phyloP scores from a whole-genome alignment of 495 filamentous ascomycete genomes.

The Cryomyces minteri region DNA sequence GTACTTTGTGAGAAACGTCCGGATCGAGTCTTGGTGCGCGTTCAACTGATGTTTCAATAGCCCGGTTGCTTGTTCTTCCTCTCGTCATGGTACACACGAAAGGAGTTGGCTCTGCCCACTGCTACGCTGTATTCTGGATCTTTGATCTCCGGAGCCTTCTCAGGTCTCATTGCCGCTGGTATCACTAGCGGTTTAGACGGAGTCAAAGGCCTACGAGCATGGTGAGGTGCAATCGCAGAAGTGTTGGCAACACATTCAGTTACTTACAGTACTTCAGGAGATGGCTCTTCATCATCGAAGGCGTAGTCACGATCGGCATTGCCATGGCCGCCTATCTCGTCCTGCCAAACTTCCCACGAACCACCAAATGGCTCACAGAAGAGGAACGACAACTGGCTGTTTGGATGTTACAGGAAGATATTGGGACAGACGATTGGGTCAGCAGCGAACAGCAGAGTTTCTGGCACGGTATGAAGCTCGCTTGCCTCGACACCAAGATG shows the following conservation, averaged over 20 bases:
- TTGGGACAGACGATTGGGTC: conserved; percentile 37
- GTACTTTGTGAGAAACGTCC: conserved; percentile 24
- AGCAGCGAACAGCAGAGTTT: conserved; percentile 44
- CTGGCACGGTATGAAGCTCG: conserved; percentile 49
- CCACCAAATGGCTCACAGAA: conserved; percentile 52
- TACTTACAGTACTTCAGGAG: conserved; percentile 10
- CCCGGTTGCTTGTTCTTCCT: conserved; percentile 33
- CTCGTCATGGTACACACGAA: conserved; percentile 40
- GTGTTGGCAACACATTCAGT: conserved; percentile 14
- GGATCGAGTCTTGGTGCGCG: conserved; percentile 27
- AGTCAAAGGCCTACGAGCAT: conserved; percentile 27
- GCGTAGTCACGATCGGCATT: conserved; percentile 34
- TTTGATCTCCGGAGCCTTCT: conserved; percentile 21
- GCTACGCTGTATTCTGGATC: conserved; percentile 27
- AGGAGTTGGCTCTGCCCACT: conserved; percentile 37
- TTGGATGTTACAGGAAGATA: conserved; percentile 59
- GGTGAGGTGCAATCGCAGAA: conserved; percentile 11
- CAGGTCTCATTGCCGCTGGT: conserved; percentile 21
- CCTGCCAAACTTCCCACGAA: conserved; percentile 65
- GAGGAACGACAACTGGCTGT: conserved; percentile 48
- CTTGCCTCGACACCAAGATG: conserved; percentile 51
- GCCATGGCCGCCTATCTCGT: conserved; percentile 37
- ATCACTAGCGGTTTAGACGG: conserved; percentile 17
- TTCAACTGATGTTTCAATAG: conserved; percentile 1
- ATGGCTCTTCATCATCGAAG: conserved; percentile 72